A percentile compares a stretch with the other conserved stretches of the same genome.
phyloP scores from a whole-genome alignment of 2,329 filamentous ascomycete genomes.

The Alternaria dauci region DNA sequence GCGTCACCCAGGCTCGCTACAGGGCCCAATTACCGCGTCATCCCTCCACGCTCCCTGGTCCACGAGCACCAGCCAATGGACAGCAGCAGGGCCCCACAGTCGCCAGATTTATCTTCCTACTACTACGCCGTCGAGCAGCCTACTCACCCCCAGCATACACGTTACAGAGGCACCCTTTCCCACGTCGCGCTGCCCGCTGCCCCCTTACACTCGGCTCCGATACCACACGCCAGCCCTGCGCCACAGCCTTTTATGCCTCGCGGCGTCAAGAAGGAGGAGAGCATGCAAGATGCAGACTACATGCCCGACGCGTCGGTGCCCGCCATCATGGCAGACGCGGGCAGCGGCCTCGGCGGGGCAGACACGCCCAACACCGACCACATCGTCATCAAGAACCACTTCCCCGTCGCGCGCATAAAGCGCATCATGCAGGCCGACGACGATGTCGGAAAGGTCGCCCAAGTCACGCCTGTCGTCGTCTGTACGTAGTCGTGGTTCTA shows the following conservation, averaged over 20 bases:
- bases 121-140: slow-evolving; percentile 53
- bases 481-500: slow-evolving; percentile 58
- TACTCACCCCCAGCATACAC: slow-evolving; percentile 51
- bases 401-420: slow-evolving; percentile 97
- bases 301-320: slow-evolving; percentile 44
- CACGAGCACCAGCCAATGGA: slow-evolving; percentile 37
- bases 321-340: slow-evolving; percentile 28
- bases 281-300: slow-evolving; percentile 50
- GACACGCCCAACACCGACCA: slow-evolving; percentile 55
- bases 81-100: slow-evolving; percentile 52
- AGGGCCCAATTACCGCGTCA: not conserved
- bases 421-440: slow-evolving; percentile 99
- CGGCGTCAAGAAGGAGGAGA: slow-evolving; percentile 35
- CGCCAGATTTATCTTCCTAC: slow-evolving; percentile 57
- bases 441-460: slow-evolving; percentile 96
- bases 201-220: not conserved
- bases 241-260: slow-evolving; percentile 40
- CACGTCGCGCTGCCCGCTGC: slow-evolving; percentile 32
- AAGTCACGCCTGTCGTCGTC: slow-evolving; percentile 95
- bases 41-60: not conserved
- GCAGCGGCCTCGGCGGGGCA: slow-evolving; percentile 31
- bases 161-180: slow-evolving; percentile 48
- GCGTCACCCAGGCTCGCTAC: not conserved
- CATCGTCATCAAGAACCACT: slow-evolving; percentile 89
- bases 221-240: slow-evolving; percentile 23